These are phyloP conservation scores for Leccinum variicolor DNA, from an alignment of 768 basidiomycete species.

Conservation along the genomic window DNA sequence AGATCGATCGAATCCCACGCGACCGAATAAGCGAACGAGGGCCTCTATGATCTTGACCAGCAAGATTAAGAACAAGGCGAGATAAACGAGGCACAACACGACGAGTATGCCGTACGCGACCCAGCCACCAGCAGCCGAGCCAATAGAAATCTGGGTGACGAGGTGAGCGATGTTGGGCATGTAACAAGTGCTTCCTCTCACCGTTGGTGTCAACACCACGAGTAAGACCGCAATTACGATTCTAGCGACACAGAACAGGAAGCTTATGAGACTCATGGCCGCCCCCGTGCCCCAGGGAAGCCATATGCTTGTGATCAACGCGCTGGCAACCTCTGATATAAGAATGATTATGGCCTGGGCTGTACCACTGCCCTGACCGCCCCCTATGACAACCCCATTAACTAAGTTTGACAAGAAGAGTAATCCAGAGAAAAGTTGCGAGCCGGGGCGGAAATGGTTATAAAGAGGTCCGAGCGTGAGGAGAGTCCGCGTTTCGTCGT, in stretches of 20 bases:
- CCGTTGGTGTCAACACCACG: conserved; percentile 86
- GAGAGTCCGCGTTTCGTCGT: conserved; percentile 91
- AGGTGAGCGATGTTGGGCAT: conserved; percentile 10
- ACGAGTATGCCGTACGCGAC: conserved; percentile 90
- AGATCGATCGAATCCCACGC: conserved; percentile 82
- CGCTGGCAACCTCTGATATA: conserved; percentile 82
- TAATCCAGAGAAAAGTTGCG: conserved; percentile 82
- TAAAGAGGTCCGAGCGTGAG: conserved; percentile 90
- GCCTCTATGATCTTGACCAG: conserved; percentile 84
- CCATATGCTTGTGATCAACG: conserved; percentile 89
- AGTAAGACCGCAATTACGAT: conserved; percentile 88
- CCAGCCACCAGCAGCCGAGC: conserved; percentile 81
- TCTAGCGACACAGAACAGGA: conserved; percentile 87
- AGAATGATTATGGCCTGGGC: conserved; percentile 90
- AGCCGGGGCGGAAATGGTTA: conserved; percentile 90
- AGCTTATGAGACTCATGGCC: conserved; percentile 94
- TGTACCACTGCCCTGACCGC: conserved; percentile 85
- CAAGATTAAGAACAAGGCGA: conserved; percentile 80
- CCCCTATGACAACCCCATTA: conserved; percentile 83
- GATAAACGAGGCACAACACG: conserved; percentile 77
- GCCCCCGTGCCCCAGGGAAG: conserved; percentile 96
- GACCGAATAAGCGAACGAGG: conserved; percentile 68
- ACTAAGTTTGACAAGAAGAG: conserved; percentile 80
- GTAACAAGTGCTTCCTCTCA: conserved; percentile 38
- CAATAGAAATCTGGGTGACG: conserved; percentile 71